A percentile compares a stretch with the other conserved stretches of the same genome.
Conservation (phyloP, 129 eudicot species). For the Solidago caesia region DNA sequence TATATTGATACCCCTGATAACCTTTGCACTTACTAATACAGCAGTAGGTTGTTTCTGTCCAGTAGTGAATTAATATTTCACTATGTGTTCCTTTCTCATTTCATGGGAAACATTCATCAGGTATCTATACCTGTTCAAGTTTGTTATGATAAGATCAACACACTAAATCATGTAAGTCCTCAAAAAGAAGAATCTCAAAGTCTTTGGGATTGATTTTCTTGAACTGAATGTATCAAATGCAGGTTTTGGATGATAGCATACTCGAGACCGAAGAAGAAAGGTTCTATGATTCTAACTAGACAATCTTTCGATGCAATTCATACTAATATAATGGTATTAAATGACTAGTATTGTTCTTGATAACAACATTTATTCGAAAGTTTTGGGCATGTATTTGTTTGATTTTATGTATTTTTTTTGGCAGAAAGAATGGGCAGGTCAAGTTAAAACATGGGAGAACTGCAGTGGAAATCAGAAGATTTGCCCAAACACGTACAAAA, state of each 20-base stretch:
- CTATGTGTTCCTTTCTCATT: conserved; percentile 85
- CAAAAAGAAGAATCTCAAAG: too few relatives aligned
- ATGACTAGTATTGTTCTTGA: not conserved
- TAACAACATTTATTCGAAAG: not conserved
- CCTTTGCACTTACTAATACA: conserved; percentile 67
- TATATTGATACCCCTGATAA: conserved; percentile 76
- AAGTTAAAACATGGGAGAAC: conserved; percentile 64
- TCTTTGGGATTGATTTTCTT: not conserved
- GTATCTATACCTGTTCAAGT: conserved; percentile 20
- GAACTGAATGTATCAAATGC: not conserved
- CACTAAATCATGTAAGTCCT: conserved; percentile 74
- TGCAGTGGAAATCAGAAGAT: conserved; percentile 52
- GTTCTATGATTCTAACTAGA: conserved; percentile 43
- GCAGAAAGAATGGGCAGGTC: conserved; percentile 71
- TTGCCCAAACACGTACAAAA: conserved; percentile 70
- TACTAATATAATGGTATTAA: conserved; percentile 65
- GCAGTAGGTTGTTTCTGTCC: conserved; percentile 29
- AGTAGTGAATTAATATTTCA: too few relatives aligned
- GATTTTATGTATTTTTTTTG: not conserved
- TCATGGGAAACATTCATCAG: conserved; percentile 93
- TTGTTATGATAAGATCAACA: not conserved
- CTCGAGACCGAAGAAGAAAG: conserved; percentile 76
- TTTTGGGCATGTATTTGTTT: not conserved
- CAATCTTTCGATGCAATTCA: conserved; percentile 53
- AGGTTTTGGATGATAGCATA: conserved; percentile 89